Percentiles rank a stretch among this genome's conserved stretches.
Conservation (phyloP, 2,329 filamentous ascomycete genomes). For the Stachybotrys elegans region DNA sequence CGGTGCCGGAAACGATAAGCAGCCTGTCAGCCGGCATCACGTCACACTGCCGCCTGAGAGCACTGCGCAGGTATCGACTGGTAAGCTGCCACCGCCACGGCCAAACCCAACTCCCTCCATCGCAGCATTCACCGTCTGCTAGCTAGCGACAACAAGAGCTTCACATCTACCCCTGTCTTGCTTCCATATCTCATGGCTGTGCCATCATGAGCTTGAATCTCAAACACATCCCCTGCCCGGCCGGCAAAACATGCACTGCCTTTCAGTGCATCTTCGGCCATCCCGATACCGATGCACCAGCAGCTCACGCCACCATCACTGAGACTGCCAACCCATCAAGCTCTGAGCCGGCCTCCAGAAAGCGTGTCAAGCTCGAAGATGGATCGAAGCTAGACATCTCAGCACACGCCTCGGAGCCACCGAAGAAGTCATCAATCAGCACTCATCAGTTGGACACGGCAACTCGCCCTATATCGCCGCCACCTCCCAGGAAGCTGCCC, state of each 20-base stretch:
- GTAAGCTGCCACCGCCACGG: no score
- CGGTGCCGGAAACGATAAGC: no score
- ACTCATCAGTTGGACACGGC: conserved; percentile 12
- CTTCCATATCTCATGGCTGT: no score
- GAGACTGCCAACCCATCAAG: not conserved
- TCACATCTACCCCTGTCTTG: no score
- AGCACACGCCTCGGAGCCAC: not conserved
- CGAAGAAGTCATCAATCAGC: conserved; percentile 3
- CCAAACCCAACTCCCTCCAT: no score
- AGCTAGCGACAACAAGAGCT: no score
- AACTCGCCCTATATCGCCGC: conserved; percentile 27
- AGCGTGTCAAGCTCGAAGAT: conserved; percentile 21
- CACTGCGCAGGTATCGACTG: no score
- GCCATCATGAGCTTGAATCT: conserved; percentile 34
- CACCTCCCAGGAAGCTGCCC: conserved; percentile 19
- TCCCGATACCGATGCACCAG: conserved; percentile 23
- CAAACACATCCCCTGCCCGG: conserved; percentile 46
- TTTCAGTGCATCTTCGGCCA: conserved; percentile 48
- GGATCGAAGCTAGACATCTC: not conserved
- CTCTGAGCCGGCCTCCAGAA: conserved; percentile 9
- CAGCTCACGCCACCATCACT: conserved; percentile 1
- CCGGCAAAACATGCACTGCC: conserved; percentile 41
- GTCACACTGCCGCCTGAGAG: no score
- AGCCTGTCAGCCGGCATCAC: no score
- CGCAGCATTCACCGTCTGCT: no score